Conservation (phyloP, 345 rosid genomes). For the Arabidopsis suecica region DNA sequence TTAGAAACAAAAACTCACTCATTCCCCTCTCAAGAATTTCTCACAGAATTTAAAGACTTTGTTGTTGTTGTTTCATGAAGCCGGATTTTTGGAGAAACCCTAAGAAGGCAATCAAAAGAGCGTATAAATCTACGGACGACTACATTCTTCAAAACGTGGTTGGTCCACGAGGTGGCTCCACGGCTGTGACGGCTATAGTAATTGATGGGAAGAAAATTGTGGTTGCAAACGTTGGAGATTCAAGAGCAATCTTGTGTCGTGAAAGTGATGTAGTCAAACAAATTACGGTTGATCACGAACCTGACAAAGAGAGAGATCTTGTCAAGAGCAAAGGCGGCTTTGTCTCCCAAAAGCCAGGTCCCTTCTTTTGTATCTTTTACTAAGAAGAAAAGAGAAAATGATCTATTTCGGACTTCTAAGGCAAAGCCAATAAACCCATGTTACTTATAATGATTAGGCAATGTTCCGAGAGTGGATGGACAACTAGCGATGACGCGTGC, state of each 20-base stretch:
- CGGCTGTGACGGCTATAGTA: conserved; percentile 57
- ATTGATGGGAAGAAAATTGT: conserved; percentile 53
- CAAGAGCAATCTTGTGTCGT: conserved; percentile 52
- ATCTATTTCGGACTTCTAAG: neutral
- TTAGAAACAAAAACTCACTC: neutral
- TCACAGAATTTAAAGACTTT: neutral
- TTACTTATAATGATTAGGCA: conserved; percentile 38
- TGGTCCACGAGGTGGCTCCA: conserved; percentile 57
- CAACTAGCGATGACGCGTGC: conserved; percentile 60
- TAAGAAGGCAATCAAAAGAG: conserved; percentile 48
- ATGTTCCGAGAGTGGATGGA: conserved; percentile 54
- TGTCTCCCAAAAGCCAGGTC: conserved; percentile 47
- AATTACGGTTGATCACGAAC: conserved; percentile 58
- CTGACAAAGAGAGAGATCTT: conserved; percentile 49
- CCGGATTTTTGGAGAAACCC: conserved; percentile 54
- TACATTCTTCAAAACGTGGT: conserved; percentile 50
- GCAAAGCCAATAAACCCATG: neutral
- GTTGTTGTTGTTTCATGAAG: conserved; percentile 30
- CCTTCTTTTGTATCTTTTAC: neutral
- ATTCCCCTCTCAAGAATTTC: neutral
- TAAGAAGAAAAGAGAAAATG: neutral
- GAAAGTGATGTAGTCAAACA: conserved; percentile 45
- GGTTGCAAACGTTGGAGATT: conserved; percentile 62
- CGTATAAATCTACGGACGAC: conserved; percentile 49
- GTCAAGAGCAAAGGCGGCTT: conserved; percentile 60